phyloP scores from a whole-genome alignment of 2,329 filamentous ascomycete species.

The Beauveria varroae region DNA sequence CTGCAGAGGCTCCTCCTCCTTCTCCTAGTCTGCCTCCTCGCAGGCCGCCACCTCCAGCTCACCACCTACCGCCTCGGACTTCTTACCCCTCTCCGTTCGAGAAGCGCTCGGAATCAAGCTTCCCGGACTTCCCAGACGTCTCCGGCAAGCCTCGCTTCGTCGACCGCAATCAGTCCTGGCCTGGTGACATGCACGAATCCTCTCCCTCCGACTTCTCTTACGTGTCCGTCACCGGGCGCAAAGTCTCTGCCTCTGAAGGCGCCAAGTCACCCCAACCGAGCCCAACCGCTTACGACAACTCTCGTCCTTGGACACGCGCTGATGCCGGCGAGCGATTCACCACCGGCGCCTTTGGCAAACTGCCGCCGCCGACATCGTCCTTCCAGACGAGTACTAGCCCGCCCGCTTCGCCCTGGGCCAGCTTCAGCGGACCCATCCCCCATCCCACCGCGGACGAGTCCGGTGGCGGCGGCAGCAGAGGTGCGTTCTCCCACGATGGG shows the following conservation, averaged over 20 bases:
- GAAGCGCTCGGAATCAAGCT: neutral
- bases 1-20: neutral
- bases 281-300: neutral
- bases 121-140: neutral
- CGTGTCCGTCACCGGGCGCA: neutral
- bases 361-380: too few species aligned
- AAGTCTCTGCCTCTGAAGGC: neutral
- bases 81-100: neutral
- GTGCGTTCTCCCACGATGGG: neutral
- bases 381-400: neutral
- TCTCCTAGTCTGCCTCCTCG: too few species aligned
- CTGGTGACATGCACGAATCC: neutral
- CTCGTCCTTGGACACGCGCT: neutral
- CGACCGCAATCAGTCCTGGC: slow-evolving; percentile 5
- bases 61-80: neutral
- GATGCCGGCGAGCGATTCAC: neutral
- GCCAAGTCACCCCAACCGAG: neutral
- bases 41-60: neutral
- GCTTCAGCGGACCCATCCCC: neutral
- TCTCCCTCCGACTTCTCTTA: neutral
- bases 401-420: neutral
- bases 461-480: neutral
- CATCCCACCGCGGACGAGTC: neutral
- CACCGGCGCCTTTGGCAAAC: neutral
- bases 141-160: neutral